Percentiles rank a stretch among this genome's conserved stretches.
Conservation (phyloP, 2,329 filamentous ascomycete genomes). For the Aureobasidium uvarum region DNA sequence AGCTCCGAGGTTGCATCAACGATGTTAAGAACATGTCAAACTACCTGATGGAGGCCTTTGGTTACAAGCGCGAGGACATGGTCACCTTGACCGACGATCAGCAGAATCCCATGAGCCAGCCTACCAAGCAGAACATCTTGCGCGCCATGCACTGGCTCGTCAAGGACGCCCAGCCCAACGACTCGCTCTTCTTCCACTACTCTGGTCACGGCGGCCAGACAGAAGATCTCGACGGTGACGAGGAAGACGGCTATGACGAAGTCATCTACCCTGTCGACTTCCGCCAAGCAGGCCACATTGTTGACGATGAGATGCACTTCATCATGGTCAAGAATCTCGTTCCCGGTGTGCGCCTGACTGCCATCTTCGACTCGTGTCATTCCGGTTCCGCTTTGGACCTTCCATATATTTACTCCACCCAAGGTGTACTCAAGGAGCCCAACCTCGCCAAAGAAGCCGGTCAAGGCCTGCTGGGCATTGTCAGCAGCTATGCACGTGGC, state of each 20-base stretch:
- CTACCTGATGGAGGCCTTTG: constrained; percentile 84
- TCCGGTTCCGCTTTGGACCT: constrained; percentile 74
- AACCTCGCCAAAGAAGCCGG: constrained; percentile 78
- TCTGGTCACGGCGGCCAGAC: constrained; percentile 86
- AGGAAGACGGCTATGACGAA: constrained; percentile 78
- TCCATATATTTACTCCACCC: constrained; percentile 77
- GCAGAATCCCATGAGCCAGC: constrained; percentile 95
- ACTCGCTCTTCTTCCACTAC: constrained; percentile 97
- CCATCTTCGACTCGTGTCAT: constrained; percentile 80
- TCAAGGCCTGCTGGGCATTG: constrained; percentile 66
- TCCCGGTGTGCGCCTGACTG: constrained; percentile 78
- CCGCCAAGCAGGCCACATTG: constrained; percentile 73
- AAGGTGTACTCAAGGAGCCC: constrained; percentile 76
- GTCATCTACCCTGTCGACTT: constrained; percentile 84
- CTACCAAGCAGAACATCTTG: constrained; percentile 91
- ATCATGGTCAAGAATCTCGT: constrained; percentile 75
- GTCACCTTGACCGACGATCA: constrained; percentile 95
- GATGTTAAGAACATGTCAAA: constrained; percentile 96
- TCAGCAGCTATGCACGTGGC: constrained; percentile 76
- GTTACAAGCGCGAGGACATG: constrained; percentile 95
- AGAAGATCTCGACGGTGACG: constrained; percentile 73
- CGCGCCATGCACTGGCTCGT: constrained; percentile 98
- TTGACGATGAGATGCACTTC: constrained; percentile 78
- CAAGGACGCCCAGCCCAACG: constrained; percentile 87
- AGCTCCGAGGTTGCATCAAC: constrained; percentile 92